Conservation (phyloP, 495 filamentous ascomycete genomes). For the Tuber borchii region DNA sequence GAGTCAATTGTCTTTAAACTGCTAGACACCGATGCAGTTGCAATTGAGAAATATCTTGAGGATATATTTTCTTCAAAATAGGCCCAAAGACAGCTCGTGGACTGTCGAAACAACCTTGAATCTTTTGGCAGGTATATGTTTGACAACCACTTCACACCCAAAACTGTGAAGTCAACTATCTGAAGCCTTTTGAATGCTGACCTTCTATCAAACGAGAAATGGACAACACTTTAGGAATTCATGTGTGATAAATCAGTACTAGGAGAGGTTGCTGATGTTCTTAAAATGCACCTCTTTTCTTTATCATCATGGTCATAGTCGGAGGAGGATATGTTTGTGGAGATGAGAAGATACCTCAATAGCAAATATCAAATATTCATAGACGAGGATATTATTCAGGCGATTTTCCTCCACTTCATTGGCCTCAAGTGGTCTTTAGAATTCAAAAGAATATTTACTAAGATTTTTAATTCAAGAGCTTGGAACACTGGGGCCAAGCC, state of each 20-base stretch:
- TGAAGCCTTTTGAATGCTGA: constrained; percentile 53
- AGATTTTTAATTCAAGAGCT: constrained; percentile 46
- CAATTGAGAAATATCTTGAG: constrained; percentile 51
- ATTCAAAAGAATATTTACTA: constrained; percentile 48
- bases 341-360: constrained; percentile 58
- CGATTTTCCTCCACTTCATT: constrained; percentile 60
- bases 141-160: constrained; percentile 40
- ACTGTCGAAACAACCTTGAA: constrained; percentile 45
- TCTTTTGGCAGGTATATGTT: constrained; percentile 46
- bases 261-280: constrained; percentile 57
- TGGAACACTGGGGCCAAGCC: constrained; percentile 45
- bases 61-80: constrained; percentile 48
- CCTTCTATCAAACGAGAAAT: constrained; percentile 57
- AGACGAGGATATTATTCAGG: constrained; percentile 62
- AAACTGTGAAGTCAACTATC: constrained; percentile 47
- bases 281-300: constrained; percentile 60
- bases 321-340: constrained; percentile 49
- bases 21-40: constrained; percentile 46
- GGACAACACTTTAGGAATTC: constrained; percentile 55
- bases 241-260: constrained; percentile 52
- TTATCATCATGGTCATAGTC: constrained; percentile 59
- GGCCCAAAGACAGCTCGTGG: constrained; percentile 38
- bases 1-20: constrained; percentile 55
- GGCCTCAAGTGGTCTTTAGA: constrained; percentile 56
- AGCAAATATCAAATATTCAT: constrained; percentile 57